These are phyloP conservation scores for Parmelia sp. DNA, from an alignment of 495 filamentous ascomycete genomes.

Conservation along the genomic window DNA sequence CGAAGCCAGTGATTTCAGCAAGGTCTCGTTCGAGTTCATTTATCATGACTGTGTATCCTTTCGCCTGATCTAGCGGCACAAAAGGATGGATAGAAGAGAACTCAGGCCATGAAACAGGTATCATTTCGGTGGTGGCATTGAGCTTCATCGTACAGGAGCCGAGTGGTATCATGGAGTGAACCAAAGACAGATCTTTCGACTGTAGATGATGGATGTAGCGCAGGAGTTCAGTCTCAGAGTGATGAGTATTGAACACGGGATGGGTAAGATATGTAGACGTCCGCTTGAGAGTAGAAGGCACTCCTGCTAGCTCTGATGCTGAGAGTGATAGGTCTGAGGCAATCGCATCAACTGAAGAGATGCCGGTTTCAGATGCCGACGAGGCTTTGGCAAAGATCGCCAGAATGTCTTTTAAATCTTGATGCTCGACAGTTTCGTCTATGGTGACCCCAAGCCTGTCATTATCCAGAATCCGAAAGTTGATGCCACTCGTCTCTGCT, in stretches of 20 bases:
- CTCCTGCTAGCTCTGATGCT: constrained; percentile 32
- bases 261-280: constrained; percentile 77
- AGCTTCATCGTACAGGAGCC: constrained; percentile 99
- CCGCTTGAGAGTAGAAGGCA: constrained; percentile 61
- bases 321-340: constrained; percentile 28
- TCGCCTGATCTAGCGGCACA: constrained; percentile 53
- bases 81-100: constrained; percentile 87
- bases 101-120: constrained; percentile 77
- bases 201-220: constrained; percentile 93
- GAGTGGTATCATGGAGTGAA: constrained; percentile 98
- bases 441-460: constrained; percentile 60
- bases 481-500: constrained; percentile 49
- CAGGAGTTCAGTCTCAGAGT: constrained; percentile 93
- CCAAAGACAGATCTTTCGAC: constrained; percentile 90
- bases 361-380: constrained; percentile 21
- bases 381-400: constrained; percentile 48
- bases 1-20: constrained; percentile 82
- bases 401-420: constrained; percentile 56
- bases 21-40: constrained; percentile 69
- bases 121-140: constrained; percentile 92
- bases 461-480: constrained; percentile 56
- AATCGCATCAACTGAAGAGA: constrained; percentile 32
- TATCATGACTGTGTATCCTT: constrained; percentile 66
- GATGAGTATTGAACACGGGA: constrained; percentile 93
- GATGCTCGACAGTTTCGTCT: constrained; percentile 62